Evolutionary conservation across 1,284 basidiomycete species (phyloP), one percentile per base, ranked within the genome.

Genomic region (Boletus smithii): DNA sequence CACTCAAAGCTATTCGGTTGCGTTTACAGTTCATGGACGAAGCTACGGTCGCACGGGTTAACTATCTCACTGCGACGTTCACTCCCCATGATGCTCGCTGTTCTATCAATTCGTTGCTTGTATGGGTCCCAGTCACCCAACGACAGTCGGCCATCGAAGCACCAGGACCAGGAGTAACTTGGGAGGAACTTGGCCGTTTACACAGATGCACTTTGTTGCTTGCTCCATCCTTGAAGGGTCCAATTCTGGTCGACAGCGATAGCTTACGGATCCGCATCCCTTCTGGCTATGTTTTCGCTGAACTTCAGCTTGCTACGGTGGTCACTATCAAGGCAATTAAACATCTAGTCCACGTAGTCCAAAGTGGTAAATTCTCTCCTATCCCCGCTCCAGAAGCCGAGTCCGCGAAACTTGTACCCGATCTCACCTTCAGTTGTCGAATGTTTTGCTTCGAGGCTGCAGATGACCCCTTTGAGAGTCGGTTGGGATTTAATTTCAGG

Each of bases 391-490:
- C 92, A 0, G 72, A 72, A 30, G 72, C 81, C 0, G 91, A 94
- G 64, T 73, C 69, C 2, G 80, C 91, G 0, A 95, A 92, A 66
- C 56, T 63, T 0, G 67, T 92, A 3, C 93, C 93, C 0, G 72
- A 74, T 37, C 60, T 97, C 34, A 70, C 70, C 3, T 63, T 97
- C 44, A 74, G 69, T 27, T 69, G 95, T 33, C 73, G 79, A 20
- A 73, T 72, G 39, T 54, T 91, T 35, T 79, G 78, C 58, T 65
- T 93, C 5, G 94, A 98, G 66, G 86, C 85, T n/a, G 80, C 84
- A 20, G 95, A 99, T 63, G 90, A 95, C 61, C 80, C 85, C 0
- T 81, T 97, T 47, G 95, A 99, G 68, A 81, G 82, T 20, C 81
- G 77, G 52, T 68, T 98, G 27, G 88, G 84, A 41, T 73, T 90